Percentiles rank a stretch among this genome's conserved stretches.
Conservation (phyloP, 2,329 filamentous ascomycete genomes). For the Daldinia eschscholtzii region DNA sequence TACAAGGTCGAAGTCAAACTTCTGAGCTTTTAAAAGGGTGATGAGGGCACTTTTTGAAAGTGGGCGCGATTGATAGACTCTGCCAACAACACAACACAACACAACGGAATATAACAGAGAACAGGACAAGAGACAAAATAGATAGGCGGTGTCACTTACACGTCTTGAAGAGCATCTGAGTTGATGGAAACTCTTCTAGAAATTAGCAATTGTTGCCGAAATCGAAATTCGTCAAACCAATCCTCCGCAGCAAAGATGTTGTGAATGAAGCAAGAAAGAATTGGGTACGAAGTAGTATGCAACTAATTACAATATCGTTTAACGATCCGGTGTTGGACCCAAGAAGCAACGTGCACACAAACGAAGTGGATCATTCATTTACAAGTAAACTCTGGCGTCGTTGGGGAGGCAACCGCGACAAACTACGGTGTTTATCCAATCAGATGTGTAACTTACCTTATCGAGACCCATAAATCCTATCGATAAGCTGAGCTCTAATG, state of each 20-base stretch:
- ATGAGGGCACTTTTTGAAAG: conserved; percentile 12
- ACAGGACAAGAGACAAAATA: conserved; percentile 3
- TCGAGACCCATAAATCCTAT: background rate
- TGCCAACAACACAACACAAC: background rate
- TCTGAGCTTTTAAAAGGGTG: background rate
- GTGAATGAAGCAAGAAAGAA: conserved; percentile 34
- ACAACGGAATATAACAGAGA: too few relatives aligned
- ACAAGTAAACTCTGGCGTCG: conserved; percentile 39
- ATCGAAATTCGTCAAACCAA: conserved; percentile 10
- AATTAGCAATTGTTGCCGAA: conserved; percentile 20
- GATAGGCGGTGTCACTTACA: conserved; percentile 35
- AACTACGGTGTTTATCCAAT: conserved; percentile 1
- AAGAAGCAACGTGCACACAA: conserved; percentile 29
- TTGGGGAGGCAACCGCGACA: conserved; percentile 49
- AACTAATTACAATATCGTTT: conserved; percentile 36
- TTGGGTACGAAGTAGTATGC: conserved; percentile 9
- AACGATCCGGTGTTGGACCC: conserved; percentile 20
- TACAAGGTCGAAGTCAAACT: background rate
- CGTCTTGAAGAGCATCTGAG: conserved; percentile 40
- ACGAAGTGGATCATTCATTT: conserved; percentile 44
- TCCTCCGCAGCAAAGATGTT: conserved; percentile 32
- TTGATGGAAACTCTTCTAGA: conserved; percentile 24
- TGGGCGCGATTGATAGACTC: background rate
- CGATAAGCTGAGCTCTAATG: conserved; percentile 26
- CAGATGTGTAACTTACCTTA: background rate